Base-by-base conservation (phyloP, 2,329 filamentous ascomycete species). In the Dendryphion nanum region DNA sequence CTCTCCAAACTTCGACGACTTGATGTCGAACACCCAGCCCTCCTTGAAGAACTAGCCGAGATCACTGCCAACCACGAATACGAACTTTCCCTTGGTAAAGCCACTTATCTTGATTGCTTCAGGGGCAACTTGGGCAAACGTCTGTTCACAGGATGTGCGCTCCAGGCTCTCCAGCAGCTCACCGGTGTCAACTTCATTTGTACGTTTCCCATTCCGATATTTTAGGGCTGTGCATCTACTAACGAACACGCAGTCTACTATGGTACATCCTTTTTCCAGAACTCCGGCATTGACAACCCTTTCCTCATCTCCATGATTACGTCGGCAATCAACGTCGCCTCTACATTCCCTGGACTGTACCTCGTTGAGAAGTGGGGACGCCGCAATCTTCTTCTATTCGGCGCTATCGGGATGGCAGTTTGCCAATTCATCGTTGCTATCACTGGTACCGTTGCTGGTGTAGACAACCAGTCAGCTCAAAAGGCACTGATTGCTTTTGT, bases 311-410 rank as follows among this genome's bases (percentile, higher is more conserved):
- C 78, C 13, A 76, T 90, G 56, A 88, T 90, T 49, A 82, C 86
- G 46, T 84, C 86, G 61, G 69, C 83, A 39, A 85, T 93, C 68
- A 93, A 93, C 59, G 81, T 87, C 13, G 74, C 79, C 36, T 88
- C 85, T 3, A 91, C 86, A 1, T 61, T 91, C 38, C 85, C 86
- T 2, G 86, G 85, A 41, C 68, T 89, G 16, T 74, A 85, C 38
- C 75, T 89, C n/a, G 86, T 93, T 41, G 87, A 93, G 64, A 81
- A 80, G 6, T 84, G 85, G 77, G 87, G 87, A 44, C 83, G 87
- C 41, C 83, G 87, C 18, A 81, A 76, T 42, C 74, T 93, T 5
- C 73, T 93, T 23, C 83, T 91, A 51, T 75, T 83, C 32, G 87
- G 87, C 24, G 84, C 86, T 26, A 66, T 82, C 28, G 86, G 86